A percentile compares a stretch with the other conserved stretches of the same genome.
phyloP scores from a whole-genome alignment of 495 filamentous ascomycete genomes.

The Aspergillus haitiensis region DNA sequence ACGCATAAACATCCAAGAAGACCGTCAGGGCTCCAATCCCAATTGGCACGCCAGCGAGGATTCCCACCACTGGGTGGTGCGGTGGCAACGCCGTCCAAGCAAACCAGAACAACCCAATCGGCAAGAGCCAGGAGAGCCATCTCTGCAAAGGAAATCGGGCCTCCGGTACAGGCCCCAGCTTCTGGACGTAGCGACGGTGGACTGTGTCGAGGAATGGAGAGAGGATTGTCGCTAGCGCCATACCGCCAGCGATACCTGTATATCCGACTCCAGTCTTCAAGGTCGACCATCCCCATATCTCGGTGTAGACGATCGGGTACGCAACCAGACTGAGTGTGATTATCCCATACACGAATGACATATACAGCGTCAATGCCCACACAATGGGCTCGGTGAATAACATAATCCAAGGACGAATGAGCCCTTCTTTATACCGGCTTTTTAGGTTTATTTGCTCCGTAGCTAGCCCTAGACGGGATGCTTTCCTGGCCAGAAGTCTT shows the following conservation, averaged over 20 bases:
- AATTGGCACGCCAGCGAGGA: conserved; percentile 38
- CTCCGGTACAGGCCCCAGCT: too few species aligned
- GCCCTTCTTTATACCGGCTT: conserved; percentile 19
- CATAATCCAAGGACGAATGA: conserved; percentile 34
- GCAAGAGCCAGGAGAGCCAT: conserved; percentile 36
- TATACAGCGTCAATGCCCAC: conserved; percentile 39
- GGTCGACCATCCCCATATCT: conserved; percentile 43
- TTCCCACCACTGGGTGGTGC: conserved; percentile 38
- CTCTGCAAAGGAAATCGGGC: too few species aligned
- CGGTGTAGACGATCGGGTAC: conserved; percentile 53
- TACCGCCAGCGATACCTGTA: too few species aligned
- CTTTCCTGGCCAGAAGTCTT: conserved; percentile 51
- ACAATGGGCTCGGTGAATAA: conserved; percentile 42
- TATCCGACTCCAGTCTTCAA: too few species aligned
- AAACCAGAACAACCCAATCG: conserved; percentile 57
- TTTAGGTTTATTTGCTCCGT: conserved; percentile 43
- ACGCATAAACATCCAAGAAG: conserved; percentile 51
- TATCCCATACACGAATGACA: conserved; percentile 38
- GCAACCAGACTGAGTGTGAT: conserved; percentile 51
- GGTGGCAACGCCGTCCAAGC: conserved; percentile 49
- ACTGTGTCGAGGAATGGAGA: too few species aligned
- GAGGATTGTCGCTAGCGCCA: too few species aligned
- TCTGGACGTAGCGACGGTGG: too few species aligned
- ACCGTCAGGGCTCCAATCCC: conserved; percentile 48
- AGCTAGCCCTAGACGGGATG: conserved; percentile 48